Evolutionary conservation across 2,329 filamentous ascomycete genomes (phyloP), one percentile per base, ranked within the genome.

Genomic region (Lachnellula willkommii): DNA sequence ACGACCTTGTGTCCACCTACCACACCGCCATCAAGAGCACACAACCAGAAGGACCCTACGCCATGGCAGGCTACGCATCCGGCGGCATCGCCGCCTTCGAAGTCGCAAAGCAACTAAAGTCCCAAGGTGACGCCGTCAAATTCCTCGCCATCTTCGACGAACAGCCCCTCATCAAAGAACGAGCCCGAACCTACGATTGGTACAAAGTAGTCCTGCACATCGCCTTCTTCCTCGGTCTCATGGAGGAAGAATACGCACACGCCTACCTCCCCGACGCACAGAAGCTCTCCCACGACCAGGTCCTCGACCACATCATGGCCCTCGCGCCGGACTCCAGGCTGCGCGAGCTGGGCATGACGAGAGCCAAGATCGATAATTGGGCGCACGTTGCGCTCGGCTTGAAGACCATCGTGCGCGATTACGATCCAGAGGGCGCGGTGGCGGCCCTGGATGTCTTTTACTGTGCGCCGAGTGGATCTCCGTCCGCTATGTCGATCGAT

Each of bases 21-120:
- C 57, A 67, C 9, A 39, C 52, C 0, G 71, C 72, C 0, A 74
- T 82, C 39, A 70, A 70, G n/a, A 24, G 53, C 4, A 56, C 55
- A 1, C 79, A 82, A 55, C 77, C 78, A 0, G 14, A 65, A 0
- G 78, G 79, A 0, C 79, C 79, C 0, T 82, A 82, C 58, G 75
- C 75, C 0, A 63, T 82, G 1, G 75, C 75, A 0, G 79, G 79
- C 0, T 82, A 81, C 61, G 75, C 70, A 5, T 80, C 75, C 60
- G 79, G 79, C 1, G 60, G 12, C 8, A 78, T 78, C 64, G 55
- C 81, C 0, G 75, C 77, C 0, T 82, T 80, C 55, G 79, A 81
- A 62, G 64, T 77, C 0, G 69, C 72, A 12, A 81, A 81, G 65
- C 35, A 58, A 1, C 70, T 81, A 9, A 72, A 79, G 49, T 43